Base-by-base conservation (phyloP, 2,329 filamentous ascomycete species). In the Neonectria magnoliae region DNA sequence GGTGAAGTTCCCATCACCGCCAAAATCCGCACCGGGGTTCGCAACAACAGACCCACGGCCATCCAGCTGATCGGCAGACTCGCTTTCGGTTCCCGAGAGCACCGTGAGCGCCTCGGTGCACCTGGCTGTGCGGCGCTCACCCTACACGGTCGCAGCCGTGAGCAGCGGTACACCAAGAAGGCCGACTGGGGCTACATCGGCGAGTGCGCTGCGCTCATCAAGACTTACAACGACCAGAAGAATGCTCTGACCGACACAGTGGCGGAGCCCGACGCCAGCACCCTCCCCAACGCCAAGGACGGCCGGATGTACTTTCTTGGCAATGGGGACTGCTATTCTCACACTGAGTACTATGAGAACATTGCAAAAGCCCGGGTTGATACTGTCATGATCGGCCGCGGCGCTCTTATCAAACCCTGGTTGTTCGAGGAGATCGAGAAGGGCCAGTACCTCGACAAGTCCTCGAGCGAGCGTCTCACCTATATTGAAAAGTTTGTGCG, bases 131-230 rank as follows among this genome's bases (percentile, higher is more conserved):
- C 96, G 8, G 95, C 96, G n/a, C 91, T 99, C 71, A 98, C 96
- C 1, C 87, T 99, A 1, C 96, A 99, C 78, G 96, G 96, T 57
- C 90, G 96, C 64, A 97, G 92, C 75, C 90, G 95, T 76, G 94
- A 98, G 81, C 95, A 98, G 82, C 89, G 96, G 64, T 99, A 99
- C 82, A 96, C 93, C 4, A 91, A 90, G 75, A 89, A 86, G 70
- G 96, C 96, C n/a, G 93, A 99, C 79, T 99, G 96, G 96, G 83
- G 85, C 48, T 99, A 98, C 80, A 98, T 99, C 70, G 90, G 92
- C 57, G 92, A 97, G 76, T 97, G 93, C 73, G 91, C 95, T 2
- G 89, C 91, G 6, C 85, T 98, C 61, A 91, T 99, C 80, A 91
- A 93, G 78, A 85, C 87, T 5, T 90, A 97, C 74, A 94, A 94